Conservation (phyloP, 2,329 filamentous ascomycete genomes). For the Teratosphaeria gauchensis region DNA sequence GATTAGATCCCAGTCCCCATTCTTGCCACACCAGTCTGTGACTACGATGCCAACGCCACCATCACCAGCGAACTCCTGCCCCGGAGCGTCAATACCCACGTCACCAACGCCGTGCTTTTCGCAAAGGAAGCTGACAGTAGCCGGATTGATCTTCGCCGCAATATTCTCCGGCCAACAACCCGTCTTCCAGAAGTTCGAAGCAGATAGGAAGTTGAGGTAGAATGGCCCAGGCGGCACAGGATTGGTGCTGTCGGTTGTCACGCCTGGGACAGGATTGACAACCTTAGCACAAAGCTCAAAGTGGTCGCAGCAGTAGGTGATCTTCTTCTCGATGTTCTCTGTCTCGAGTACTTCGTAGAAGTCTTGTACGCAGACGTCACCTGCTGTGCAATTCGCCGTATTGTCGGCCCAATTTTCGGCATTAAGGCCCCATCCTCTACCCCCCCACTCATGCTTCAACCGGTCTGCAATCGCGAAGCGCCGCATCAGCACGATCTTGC, state of each 20-base stretch:
- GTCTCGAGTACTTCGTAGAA: constrained; percentile 80
- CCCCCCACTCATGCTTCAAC: constrained; percentile 43
- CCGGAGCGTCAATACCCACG: constrained; percentile 15
- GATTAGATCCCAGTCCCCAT: constrained; percentile 84
- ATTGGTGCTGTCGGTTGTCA: constrained; percentile 28
- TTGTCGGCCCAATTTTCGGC: constrained; percentile 75
- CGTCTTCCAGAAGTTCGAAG: constrained; percentile 87
- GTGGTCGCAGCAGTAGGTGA: constrained; percentile 62
- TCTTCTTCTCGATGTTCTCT: constrained; percentile 70
- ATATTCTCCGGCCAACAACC: constrained; percentile 91
- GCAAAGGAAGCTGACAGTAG: constrained; percentile 51
- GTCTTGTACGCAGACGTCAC: constrained; percentile 78
- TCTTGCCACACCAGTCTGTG: constrained; percentile 82
- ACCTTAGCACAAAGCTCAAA: constrained; percentile 54
- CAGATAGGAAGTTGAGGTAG: constrained; percentile 83
- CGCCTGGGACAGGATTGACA: constrained; percentile 29
- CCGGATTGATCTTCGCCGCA: constrained; percentile 77
- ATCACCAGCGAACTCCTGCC: constrained; percentile 22
- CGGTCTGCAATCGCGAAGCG: constrained; percentile 57
- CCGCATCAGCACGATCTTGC: constrained; percentile 74
- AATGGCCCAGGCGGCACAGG: constrained; percentile 50
- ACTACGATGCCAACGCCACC: constrained; percentile 81
- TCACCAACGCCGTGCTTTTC: constrained; percentile 37
- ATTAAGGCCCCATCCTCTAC: constrained; percentile 48
- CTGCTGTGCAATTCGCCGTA: constrained; percentile 64